Conservation (phyloP, 441 rosid genomes). For the Eutrema salsugineum region DNA sequence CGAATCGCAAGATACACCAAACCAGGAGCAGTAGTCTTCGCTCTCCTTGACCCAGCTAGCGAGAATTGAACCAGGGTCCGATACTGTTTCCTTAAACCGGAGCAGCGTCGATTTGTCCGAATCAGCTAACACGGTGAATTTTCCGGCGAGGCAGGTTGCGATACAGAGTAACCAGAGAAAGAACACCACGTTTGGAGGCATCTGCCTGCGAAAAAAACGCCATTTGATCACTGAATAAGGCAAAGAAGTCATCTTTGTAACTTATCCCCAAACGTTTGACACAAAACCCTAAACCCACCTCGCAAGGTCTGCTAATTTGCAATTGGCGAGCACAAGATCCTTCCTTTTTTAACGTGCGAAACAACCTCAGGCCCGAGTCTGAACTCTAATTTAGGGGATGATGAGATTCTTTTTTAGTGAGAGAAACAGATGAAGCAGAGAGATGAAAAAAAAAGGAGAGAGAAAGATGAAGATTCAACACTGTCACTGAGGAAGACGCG, state of each 20-base stretch:
- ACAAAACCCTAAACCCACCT: slow-evolving; percentile 34
- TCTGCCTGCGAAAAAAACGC: slow-evolving; percentile 27
- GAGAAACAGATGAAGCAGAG: slow-evolving; percentile 27
- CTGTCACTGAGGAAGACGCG: slow-evolving; percentile 45
- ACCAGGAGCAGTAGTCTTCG: slow-evolving; percentile 57
- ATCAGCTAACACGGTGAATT: slow-evolving; percentile 30
- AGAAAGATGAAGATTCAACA: slow-evolving; percentile 31
- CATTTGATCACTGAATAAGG: slow-evolving; percentile 22
- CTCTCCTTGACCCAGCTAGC: slow-evolving; percentile 50
- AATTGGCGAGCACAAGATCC: slow-evolving; percentile 33
- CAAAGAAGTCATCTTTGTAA: slow-evolving; percentile 12
- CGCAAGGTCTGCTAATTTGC: slow-evolving; percentile 21
- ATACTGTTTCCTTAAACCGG: slow-evolving; percentile 60
- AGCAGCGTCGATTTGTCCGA: slow-evolving; percentile 64
- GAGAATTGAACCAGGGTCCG: slow-evolving; percentile 65
- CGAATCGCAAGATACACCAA: slow-evolving; percentile 62
- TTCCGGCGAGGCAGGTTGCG: slow-evolving; percentile 20
- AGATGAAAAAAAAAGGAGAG: neutral
- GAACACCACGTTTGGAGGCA: slow-evolving; percentile 2
- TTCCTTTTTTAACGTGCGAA: slow-evolving; percentile 19
- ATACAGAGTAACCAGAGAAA: slow-evolving; percentile 29
- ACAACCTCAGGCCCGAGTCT: slow-evolving; percentile 28
- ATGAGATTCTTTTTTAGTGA: slow-evolving; percentile 19
- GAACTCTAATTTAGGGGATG: slow-evolving; percentile 34
- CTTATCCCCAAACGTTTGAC: slow-evolving; percentile 27